A percentile compares a stretch with the other conserved stretches of the same genome.
Conservation (phyloP, 306 rosid species). For the Trichosanthes cucumerina region DNA sequence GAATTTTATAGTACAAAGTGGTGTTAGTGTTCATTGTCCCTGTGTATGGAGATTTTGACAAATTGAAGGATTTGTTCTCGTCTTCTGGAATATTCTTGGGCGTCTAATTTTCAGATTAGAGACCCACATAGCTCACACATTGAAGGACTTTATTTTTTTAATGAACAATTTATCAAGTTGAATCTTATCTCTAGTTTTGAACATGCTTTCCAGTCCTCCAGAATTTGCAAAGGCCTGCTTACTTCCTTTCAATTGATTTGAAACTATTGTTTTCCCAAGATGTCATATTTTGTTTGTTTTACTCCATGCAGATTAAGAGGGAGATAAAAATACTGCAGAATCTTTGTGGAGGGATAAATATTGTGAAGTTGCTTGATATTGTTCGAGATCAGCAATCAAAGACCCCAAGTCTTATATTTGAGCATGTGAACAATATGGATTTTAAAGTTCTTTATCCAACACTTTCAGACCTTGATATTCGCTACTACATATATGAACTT, state of each 20-base stretch:
- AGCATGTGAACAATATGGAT: slow-evolving; percentile 35
- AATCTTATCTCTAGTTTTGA: background rate
- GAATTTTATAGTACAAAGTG: background rate
- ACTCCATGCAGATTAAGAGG: slow-evolving; percentile 27
- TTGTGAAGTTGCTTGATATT: slow-evolving; percentile 34
- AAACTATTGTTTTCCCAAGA: background rate
- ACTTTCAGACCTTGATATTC: slow-evolving; percentile 32
- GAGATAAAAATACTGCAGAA: slow-evolving; percentile 41
- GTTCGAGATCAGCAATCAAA: slow-evolving; percentile 35
- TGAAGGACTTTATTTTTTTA: too few species aligned
- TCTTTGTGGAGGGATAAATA: slow-evolving; percentile 36
- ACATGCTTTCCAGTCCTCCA: background rate
- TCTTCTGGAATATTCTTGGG: background rate
- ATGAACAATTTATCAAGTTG: background rate
- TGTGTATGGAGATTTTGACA: background rate
- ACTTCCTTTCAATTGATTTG: background rate
- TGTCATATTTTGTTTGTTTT: background rate
- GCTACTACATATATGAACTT: slow-evolving; percentile 38
- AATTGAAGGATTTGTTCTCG: slow-evolving; percentile 2
- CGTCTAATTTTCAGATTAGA: background rate
- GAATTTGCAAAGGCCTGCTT: background rate
- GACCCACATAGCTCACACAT: too few species aligned
- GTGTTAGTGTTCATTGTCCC: background rate
- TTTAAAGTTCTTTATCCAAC: slow-evolving; percentile 34
- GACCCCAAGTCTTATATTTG: slow-evolving; percentile 37